These are phyloP conservation scores for Candida neerlandica DNA, from an alignment of 1,139 yeast genomes.

Conservation along the genomic window DNA sequence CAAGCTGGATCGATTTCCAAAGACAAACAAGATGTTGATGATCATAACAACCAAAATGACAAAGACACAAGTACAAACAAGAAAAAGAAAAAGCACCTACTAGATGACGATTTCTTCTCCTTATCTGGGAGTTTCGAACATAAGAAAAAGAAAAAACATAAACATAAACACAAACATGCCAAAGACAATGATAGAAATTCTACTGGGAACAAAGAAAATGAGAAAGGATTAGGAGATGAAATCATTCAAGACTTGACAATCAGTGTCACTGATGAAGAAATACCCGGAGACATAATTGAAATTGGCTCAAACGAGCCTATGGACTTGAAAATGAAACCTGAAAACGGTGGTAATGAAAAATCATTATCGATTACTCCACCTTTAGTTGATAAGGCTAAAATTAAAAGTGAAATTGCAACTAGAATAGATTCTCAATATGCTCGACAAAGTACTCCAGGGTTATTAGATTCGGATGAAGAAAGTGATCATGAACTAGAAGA, in stretches of 20 bases:
- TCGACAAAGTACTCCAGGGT: neutral
- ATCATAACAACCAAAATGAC: neutral
- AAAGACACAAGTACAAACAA: neutral
- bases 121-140: conserved; percentile 19
- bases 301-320: neutral
- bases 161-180: conserved; percentile 13
- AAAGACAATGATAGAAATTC: neutral
- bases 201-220: neutral
- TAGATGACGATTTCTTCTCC: conserved; percentile 37
- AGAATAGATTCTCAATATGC: conserved; percentile 9
- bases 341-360: neutral
- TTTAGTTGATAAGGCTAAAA: conserved; percentile 15
- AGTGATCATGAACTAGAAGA: conserved; percentile 11
- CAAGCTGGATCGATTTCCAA: neutral
- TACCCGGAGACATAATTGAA: neutral
- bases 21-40: neutral
- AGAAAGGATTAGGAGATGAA: neutral
- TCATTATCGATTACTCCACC: conserved; percentile 17
- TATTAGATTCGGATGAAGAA: conserved; percentile 13
- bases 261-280: neutral
- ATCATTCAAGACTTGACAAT: neutral
- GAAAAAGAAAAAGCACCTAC: conserved; percentile 10
- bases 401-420: conserved; percentile 12
- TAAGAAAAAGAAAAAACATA: conserved; percentile 26
- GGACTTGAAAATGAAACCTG: neutral